These are phyloP conservation scores for Santalum album DNA, from an alignment of 164 flowering plant genomes.

Conservation along the genomic window DNA sequence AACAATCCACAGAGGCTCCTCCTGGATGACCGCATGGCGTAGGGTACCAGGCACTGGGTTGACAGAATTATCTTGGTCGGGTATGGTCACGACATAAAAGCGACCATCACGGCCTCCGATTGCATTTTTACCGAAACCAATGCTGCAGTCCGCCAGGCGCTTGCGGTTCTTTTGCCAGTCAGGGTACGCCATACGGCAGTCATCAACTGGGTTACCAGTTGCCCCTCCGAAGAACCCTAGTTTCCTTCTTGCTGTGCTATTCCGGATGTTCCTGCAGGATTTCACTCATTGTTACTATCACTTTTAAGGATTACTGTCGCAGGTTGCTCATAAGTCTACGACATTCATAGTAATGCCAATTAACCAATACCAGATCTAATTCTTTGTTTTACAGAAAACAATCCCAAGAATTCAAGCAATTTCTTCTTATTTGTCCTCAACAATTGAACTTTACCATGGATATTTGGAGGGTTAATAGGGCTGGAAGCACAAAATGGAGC, in stretches of 20 bases:
- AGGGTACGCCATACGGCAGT: constrained; percentile 83
- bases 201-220: constrained; percentile 87
- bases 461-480: no score
- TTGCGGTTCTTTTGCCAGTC: constrained; percentile 73
- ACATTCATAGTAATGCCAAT: no score
- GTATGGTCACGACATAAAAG: constrained; percentile 79
- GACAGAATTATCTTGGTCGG: constrained; percentile 69
- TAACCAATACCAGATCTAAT: neutral
- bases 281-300: no score
- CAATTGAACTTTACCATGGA: no score
- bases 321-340: neutral
- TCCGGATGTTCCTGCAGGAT: constrained; percentile 12
- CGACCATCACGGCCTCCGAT: constrained; percentile 93
- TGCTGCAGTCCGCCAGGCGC: constrained; percentile 90
- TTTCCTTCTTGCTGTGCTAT: constrained; percentile 62
- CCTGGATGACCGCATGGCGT: constrained; percentile 93
- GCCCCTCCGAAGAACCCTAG: constrained; percentile 68
- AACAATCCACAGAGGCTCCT: constrained; percentile 58
- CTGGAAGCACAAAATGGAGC: no score
- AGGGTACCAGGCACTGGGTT: constrained; percentile 87
- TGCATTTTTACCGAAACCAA: constrained; percentile 91
- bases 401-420: no score
- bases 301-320: neutral
- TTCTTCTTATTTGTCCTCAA: no score
- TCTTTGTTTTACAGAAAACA: no score